phyloP scores from a whole-genome alignment of 345 rosid species.

The Alliaria petiolata region DNA sequence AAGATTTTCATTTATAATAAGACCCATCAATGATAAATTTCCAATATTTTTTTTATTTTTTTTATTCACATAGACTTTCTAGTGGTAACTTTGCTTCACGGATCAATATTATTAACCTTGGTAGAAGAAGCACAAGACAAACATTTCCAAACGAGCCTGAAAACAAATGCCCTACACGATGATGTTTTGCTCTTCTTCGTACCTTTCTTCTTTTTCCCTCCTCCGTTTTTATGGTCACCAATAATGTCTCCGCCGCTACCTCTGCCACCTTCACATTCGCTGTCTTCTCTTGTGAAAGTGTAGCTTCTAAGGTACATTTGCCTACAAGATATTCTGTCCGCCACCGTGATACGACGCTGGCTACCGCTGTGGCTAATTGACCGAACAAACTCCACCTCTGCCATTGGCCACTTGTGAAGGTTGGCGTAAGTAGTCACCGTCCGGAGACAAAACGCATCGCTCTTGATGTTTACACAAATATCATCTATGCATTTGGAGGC shows the following conservation, averaged over 20 bases:
- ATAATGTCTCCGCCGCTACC: background rate
- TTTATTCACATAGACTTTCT: background rate
- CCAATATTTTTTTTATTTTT: background rate
- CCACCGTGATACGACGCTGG: constrained; percentile 28
- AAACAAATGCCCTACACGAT: constrained; percentile 2
- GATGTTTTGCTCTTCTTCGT: background rate
- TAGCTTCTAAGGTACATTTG: constrained; percentile 82
- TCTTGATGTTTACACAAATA: constrained; percentile 52
- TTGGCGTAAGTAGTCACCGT: constrained; percentile 48
- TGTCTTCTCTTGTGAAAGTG: constrained; percentile 50
- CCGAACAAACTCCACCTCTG: constrained; percentile 49
- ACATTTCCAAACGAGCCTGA: background rate
- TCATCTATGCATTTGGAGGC: constrained; percentile 53
- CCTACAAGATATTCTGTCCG: constrained; percentile 65
- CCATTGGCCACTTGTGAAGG: constrained; percentile 66
- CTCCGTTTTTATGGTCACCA: background rate
- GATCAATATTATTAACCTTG: constrained; percentile 4
- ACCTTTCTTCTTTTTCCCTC: background rate
- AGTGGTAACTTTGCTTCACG: background rate
- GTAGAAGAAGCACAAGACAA: constrained; percentile 8
- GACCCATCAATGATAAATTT: background rate
- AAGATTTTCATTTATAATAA: background rate
- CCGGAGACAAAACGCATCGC: constrained; percentile 40
- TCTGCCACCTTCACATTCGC: background rate
- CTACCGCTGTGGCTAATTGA: constrained; percentile 31